Base-by-base conservation (phyloP, 2,329 filamentous ascomycete genomes). In the Colletotrichum magnum region DNA sequence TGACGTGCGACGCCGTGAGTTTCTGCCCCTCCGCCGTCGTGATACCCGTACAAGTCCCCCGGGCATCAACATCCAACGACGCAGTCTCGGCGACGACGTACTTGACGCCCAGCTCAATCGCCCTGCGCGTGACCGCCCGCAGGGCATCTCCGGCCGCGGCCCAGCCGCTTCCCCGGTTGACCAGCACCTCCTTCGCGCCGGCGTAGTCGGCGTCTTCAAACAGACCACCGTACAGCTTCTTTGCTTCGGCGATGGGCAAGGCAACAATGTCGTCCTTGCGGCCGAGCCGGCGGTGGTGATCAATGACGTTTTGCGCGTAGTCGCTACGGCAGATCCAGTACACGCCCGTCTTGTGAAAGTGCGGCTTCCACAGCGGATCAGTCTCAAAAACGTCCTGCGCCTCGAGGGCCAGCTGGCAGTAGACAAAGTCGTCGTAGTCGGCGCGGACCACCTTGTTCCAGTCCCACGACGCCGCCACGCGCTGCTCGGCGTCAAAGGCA, bases 371-470 rank as follows among this genome's bases (percentile, higher is more conserved):
- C 2, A 90, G 80, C 1, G 88, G 86, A 61, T 90, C 86, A 1
- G 78, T 79, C 63, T 84, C 84, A 83, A 90, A 93, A 0, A 88
- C 79, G 59, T 89, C 86, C 74, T 91, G 88, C 0, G 91, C 88
- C 78, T 93, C 90, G 32, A 92, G 83, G 0, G 87, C 91, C 21
- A 93, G 83, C 58, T 85, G 78, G 77, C 87, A 89, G 81, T 93
- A 93, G 16, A 89, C 78, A 1, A 87, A 79, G 73, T 91, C 88
- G 64, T 87, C 84, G 79, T 93, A 93, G 77, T 93, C 91, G 56
- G 90, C 89, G 65, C 91, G 89, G 16, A 93, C 85, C 32, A 92
- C 89, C 78, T 93, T 93, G 81, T 92, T 93, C 86, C 90, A 90
- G 79, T 94, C 91, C 83, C 89, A 91, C 0, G 91, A 93, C 0